A percentile compares a stretch with the other conserved stretches of the same genome.
These are phyloP conservation scores for Prunus mongolica DNA, from an alignment of 306 rosid species.

Conservation along the genomic window DNA sequence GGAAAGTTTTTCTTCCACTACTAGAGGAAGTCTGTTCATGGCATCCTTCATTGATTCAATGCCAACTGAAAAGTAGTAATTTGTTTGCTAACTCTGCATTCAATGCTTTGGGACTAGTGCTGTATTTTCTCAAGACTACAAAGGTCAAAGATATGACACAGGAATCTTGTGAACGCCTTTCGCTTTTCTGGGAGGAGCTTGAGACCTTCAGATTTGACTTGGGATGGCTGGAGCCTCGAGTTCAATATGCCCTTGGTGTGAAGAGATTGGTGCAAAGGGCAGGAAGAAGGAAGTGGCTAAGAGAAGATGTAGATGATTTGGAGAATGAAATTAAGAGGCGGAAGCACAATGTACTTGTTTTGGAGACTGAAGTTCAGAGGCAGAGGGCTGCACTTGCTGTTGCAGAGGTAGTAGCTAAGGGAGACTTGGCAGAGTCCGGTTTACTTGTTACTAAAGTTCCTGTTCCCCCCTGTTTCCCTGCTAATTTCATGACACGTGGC, in stretches of 20 bases:
- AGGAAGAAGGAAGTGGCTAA: background rate
- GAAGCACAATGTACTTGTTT: background rate
- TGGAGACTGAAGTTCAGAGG: background rate
- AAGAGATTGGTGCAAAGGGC: background rate
- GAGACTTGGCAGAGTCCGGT: background rate
- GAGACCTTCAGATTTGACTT: constrained; percentile 6
- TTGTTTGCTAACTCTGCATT: background rate
- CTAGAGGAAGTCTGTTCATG: background rate
- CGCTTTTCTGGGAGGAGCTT: background rate
- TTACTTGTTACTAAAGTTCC: no score
- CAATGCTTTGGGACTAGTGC: background rate
- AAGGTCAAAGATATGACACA: background rate
- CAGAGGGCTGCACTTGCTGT: background rate
- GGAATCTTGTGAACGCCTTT: background rate
- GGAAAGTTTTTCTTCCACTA: background rate
- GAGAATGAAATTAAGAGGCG: background rate
- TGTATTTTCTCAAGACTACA: background rate
- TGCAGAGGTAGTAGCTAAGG: background rate
- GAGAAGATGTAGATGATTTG: background rate
- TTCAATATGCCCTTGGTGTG: background rate
- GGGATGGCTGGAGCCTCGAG: background rate
- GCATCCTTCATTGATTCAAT: background rate
- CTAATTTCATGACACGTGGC: no score
- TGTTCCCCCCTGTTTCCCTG: no score
- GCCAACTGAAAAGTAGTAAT: background rate